Base-by-base conservation (phyloP, 2,329 filamentous ascomycete species). In the Ophiosphaerella herpotricha region DNA sequence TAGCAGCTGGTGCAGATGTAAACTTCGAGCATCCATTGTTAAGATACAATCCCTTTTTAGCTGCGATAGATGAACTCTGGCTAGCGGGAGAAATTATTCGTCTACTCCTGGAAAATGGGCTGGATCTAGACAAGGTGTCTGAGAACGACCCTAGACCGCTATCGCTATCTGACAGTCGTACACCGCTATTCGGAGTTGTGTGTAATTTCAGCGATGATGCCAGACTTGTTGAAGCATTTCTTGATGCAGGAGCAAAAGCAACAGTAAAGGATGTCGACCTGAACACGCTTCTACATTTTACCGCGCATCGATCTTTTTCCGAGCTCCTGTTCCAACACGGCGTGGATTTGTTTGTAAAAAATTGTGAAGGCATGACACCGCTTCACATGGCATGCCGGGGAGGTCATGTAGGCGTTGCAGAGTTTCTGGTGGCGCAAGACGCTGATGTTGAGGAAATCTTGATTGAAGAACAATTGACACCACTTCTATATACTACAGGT, bases 1-100 rank as follows among this genome's bases (percentile, higher is more conserved):
- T 42, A 11, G 14, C 31, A 41, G 45, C 39, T 42, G 45, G 45
- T 37, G 45, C 38, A 13, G 45, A 41, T 31, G 39, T 48, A 16
- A 48, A 48, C 24, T 26, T 8, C 2, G 14, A 42, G 13, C 13
- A 39, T 6, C 16, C 43, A 23, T n/a, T 18, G 11, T 16, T 3
- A 9, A 16, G 14, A n/a, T 9, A 18, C 4, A 45, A n/a, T 34
- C 26, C 29, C 3, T 46, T 46, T 31, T 46, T 36, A 29, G 16
- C 13, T 23, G 26, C 11, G 14, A 18, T 46, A 14, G 16, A 46
- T 32, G 23, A 6, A 12, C 26, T 5, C 2, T 29, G 2, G 7
- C 7, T 29, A 8, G 7, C 4, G 1, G 11, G 21, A 42, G 32
- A 48, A 4, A 12, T 29, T 1, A 13, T 38, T 31, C 39, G 26